Conservation (phyloP, 2,329 filamentous ascomycete species). For the Colletotrichum sidae region DNA sequence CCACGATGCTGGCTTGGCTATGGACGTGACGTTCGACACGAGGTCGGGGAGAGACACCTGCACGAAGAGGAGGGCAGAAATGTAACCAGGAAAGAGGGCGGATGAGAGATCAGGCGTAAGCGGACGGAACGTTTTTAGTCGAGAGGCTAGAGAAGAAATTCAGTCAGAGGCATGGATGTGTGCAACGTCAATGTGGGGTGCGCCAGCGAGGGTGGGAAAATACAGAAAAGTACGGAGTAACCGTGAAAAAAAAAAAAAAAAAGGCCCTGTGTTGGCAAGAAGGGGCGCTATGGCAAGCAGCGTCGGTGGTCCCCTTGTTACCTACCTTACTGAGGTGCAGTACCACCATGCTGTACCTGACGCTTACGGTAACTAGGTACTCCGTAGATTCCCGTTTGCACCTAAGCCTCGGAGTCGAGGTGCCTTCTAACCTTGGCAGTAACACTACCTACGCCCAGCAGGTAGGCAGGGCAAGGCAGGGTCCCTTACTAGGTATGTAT, state of each 20-base stretch:
- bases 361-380: no score
- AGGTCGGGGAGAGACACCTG: slow-evolving; percentile 19
- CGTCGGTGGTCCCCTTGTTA: no score
- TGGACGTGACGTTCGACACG: neutral
- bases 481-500: no score
- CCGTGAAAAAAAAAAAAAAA: neutral
- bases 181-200: slow-evolving; percentile 34
- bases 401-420: no score
- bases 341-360: no score
- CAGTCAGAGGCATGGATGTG: slow-evolving; percentile 33
- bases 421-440: no score
- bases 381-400: no score
- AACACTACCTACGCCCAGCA: no score
- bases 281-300: no score
- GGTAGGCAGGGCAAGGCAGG: no score
- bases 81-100: slow-evolving; percentile 16
- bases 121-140: slow-evolving; percentile 32
- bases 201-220: slow-evolving; percentile 27
- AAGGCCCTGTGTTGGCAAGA: no score
- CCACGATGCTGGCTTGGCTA: slow-evolving; percentile 1
- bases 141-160: slow-evolving; percentile 30
- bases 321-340: no score
- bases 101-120: slow-evolving; percentile 7
- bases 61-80: slow-evolving; percentile 1
- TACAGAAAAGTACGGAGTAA: slow-evolving; percentile 17